A percentile compares a stretch with the other conserved stretches of the same genome.
phyloP scores from a whole-genome alignment of 2,329 filamentous ascomycete genomes.

The Phaeosphaeriaceae sp. region DNA sequence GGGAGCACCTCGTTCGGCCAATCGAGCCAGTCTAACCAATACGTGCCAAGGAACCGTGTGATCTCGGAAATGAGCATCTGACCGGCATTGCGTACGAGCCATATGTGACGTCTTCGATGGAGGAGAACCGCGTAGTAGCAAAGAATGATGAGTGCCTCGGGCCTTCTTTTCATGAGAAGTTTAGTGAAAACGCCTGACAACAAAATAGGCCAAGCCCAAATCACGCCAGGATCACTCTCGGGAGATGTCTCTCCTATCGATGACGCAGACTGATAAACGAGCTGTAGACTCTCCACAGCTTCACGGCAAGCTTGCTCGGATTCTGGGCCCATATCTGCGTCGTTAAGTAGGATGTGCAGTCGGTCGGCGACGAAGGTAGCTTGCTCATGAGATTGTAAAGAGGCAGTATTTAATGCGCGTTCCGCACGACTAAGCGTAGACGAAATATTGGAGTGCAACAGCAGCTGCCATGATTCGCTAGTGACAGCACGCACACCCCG shows the following conservation, averaged over 20 bases:
- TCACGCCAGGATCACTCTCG: constrained; percentile 9
- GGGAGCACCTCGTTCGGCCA: constrained; percentile 25
- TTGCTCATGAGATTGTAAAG: constrained; percentile 7
- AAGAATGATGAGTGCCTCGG: constrained; percentile 30
- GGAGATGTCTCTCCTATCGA: background rate
- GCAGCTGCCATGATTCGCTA: constrained; percentile 15
- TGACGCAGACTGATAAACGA: constrained; percentile 16
- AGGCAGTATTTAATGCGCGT: constrained; percentile 4
- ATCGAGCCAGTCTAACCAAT: constrained; percentile 26
- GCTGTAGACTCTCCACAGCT: constrained; percentile 15
- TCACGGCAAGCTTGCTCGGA: constrained; percentile 15
- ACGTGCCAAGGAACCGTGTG: constrained; percentile 17
- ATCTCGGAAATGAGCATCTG: constrained; percentile 22
- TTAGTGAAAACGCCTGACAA: constrained; percentile 24
- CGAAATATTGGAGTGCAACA: constrained; percentile 17
- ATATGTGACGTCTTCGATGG: constrained; percentile 19
- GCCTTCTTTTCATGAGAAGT: constrained; percentile 20
- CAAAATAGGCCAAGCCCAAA: constrained; percentile 27
- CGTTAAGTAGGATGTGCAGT: constrained; percentile 15
- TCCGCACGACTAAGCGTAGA: constrained; percentile 10
- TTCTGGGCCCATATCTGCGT: constrained; percentile 8
- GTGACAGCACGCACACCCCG: constrained; percentile 20
- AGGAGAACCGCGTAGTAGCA: constrained; percentile 29
- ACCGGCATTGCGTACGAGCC: constrained; percentile 21
- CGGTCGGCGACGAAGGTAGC: constrained; percentile 8